Evolutionary conservation across 345 rosid genomes (phyloP), one percentile per base, ranked within the genome.

Genomic region (Bretschneidera sinensis): DNA sequence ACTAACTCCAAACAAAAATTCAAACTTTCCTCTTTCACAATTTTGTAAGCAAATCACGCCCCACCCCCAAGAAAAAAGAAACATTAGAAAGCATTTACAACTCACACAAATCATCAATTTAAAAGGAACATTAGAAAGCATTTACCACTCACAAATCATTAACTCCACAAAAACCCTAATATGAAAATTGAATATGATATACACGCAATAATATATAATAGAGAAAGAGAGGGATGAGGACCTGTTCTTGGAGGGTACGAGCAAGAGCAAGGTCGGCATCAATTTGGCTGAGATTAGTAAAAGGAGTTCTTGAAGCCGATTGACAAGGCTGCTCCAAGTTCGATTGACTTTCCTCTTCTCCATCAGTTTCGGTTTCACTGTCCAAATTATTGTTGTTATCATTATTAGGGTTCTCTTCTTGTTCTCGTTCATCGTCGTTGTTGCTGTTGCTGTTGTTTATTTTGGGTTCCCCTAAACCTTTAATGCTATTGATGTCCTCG

Each of bases 201-300:
- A 17, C n/a, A 22, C 5, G 48, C 11, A 50, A 59, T 45, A 43
- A 64, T 49, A n/a, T 47, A 7, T 50, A 21, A 22, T 9, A 28
- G n/a, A 55, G 22, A 64, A 14, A 51, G 28, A 22, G 6, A 49
- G 31, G 45, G 25, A 28, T 34, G 31, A 48, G 7, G 15, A 92
- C 97, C 91, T 91, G 97, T 52, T 91, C 99, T 73, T 90, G 97
- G 14, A 88, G 92, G 60, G 88, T 78, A 18, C 95, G 88, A 22
- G 97, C 96, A 49, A 91, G 99, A 63, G 89, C 95, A 24, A 83
- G 91, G 82, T 91, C 96, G 39, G 99, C 92, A 64, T 94, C 97
- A 50, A 85, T 83, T 79, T 88, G 97, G 62, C 84, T 83, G 18
- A 90, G 84, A 71, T 79, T 69, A 69, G 88, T 76, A 67, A 94